Base-by-base conservation (phyloP, 1,139 yeast genomes). In the Suhomyces maxii region DNA sequence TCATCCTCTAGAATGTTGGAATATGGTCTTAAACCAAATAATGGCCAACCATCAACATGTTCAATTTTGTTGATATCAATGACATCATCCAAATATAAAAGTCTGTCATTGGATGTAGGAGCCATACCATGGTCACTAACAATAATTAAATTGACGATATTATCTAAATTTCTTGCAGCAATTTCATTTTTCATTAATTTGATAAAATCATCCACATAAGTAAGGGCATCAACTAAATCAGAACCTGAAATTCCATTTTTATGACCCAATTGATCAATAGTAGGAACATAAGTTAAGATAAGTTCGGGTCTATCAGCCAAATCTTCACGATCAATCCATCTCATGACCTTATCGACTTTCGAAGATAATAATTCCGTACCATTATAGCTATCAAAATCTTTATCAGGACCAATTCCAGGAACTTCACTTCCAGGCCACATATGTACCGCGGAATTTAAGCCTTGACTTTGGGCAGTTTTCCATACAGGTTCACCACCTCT, bases 391-490 rank as follows among this genome's bases (percentile, higher is more conserved):
- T 86, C 93, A 34, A 82, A 80, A 43, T 73, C 76, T 47, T 70
- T 54, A 4, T 86, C 61, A 32, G 67, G 72, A 7, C 75, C 76
- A 3, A 69, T 54, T 3, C 81, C 72, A 44, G 74, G 77, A 4
- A 85, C 95, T 57, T 89, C 96, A 50, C 90, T 83, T 1, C 97
- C 96, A 0, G 97, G 97, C 96, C 96, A 90, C 96, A 90, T 89
- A 63, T 90, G 96, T n/a, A 89, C 84, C 0, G 95, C 96, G 2
- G 86, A 71, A 11, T 71, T 71, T 6, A 87, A 77, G 1, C 83
- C 84, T 50, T 86, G 87, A n/a, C 64, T 63, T 26, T 71, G 71
- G 0, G 95, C 90, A 0, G 96, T 87, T 39, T 75, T 69, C 97
- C 97, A 90, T 26, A 90, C 63, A 0, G 97, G 95, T 60, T 88